Evolutionary conservation across 305 asterid species (phyloP), one percentile per base, ranked within the genome.

Genomic region (Fraxinus nigra): DNA sequence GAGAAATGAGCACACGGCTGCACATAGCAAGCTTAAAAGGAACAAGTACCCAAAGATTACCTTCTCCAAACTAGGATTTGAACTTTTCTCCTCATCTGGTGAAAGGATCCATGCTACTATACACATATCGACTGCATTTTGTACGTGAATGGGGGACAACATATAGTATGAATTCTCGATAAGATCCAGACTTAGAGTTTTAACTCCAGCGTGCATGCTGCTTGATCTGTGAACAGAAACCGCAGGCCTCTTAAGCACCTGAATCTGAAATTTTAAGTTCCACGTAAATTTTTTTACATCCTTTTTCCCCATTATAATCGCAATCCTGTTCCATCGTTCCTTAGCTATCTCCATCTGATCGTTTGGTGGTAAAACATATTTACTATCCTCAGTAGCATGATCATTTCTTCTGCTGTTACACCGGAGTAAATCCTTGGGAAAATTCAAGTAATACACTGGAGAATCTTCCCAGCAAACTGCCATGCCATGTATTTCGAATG

Each of bases 41-140:
- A 85, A 77, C 48, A 72, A 61, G 65, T 80, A 72, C 70, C 77
- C 48, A 35, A 22, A 67, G 65, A 77, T 80, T 91, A 94, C 98
- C 99, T 94, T 97, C 83, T 97, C 98, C 83, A 97, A 88, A 88
- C 89, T 93, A 59, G 97, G 98, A 83, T 72, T 84, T 74, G 98
- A 92, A 84, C 95, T 92, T 90, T 84, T 94, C 92, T 90, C 99
- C 87, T 92, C 98, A 87, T 96, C 98, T 80, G 99, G 99, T 72
- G 98, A 93, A 84, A 96, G 97, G 81, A 92, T 92, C 99, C 99
- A 96, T 59, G 96, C 90, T 73, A 89, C 92, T 79, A 94, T 85
- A 77, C 91, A 86, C 88, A 94, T 79, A 84, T 97, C 99, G 86
- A 94, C 85, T 48, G 91, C 92, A 86, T 82, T 84, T 84, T 90